A percentile compares a stretch with the other conserved stretches of the same genome.
Evolutionary conservation across 2,329 filamentous ascomycete genomes (phyloP).

Genomic region (Neonectria punicea): DNA sequence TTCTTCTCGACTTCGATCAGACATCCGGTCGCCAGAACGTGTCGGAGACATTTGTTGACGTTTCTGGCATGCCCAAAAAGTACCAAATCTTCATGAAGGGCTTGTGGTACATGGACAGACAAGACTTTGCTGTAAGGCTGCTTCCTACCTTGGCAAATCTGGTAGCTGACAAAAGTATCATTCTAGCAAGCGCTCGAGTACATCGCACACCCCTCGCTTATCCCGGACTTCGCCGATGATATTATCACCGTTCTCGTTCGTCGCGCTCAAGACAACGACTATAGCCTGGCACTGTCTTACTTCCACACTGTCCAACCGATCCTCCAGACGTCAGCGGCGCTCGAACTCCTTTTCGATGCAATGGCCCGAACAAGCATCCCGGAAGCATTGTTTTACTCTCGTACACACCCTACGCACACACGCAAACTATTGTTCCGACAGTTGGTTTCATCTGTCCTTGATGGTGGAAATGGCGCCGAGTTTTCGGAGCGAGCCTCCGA

Average conservation of each 20-base stretch:
- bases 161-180: slow-evolving; percentile 4
- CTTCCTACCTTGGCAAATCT: neutral
- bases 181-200: slow-evolving; percentile 74
- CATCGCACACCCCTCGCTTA: slow-evolving; percentile 81
- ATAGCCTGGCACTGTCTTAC: slow-evolving; percentile 77
- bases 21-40: slow-evolving; percentile 61
- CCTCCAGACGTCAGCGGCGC: slow-evolving; percentile 70
- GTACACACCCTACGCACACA: slow-evolving; percentile 69
- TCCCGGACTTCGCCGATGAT: slow-evolving; percentile 85
- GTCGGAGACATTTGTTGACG: slow-evolving; percentile 67
- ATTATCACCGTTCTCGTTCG: slow-evolving; percentile 77
- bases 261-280: slow-evolving; percentile 68
- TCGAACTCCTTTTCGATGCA: slow-evolving; percentile 75
- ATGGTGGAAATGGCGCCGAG: slow-evolving; percentile 49
- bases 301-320: slow-evolving; percentile 80
- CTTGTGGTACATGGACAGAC: slow-evolving; percentile 81
- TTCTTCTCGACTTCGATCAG: slow-evolving; percentile 78
- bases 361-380: slow-evolving; percentile 74
- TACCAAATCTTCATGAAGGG: slow-evolving; percentile 86
- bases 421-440: slow-evolving; percentile 74
- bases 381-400: slow-evolving; percentile 79
- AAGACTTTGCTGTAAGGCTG: slow-evolving; percentile 69
- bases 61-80: slow-evolving; percentile 75
- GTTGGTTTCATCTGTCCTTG: slow-evolving; percentile 69
- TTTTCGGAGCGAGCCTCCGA: slow-evolving; percentile 70